Base-by-base conservation (phyloP, 169 alveolate genomes). In the Toxoplasma gondii region DNA sequence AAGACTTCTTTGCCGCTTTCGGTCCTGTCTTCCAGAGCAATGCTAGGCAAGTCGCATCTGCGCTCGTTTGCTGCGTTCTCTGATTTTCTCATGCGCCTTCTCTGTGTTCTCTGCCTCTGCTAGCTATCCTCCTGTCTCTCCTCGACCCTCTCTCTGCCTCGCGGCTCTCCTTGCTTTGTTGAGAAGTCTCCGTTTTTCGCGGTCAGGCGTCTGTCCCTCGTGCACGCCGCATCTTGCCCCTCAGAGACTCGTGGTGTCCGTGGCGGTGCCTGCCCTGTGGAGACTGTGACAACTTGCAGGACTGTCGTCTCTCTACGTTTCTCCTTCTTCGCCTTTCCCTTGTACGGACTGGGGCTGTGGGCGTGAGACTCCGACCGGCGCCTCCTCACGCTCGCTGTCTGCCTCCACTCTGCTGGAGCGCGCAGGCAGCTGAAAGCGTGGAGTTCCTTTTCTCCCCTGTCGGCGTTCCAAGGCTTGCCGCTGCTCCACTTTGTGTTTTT, bases 21-120 rank as follows among this genome's bases (percentile, higher is more conserved):
- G 96, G 96, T 12, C 97, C 98, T 1, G 98, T 97, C 41, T 98
- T 98, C 96, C 90, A 92, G 53, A 94, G 98, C 69, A 97, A 98
- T 94, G 93, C 98, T 54, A 93, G 96, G 92, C 97, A 97, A 94
- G 94, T 39, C 34, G 10, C 39, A 54, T 9, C 9, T 19, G 9
- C 87, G 43, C 29, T 80, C 16, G 34, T 17, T 64, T 83, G 74
- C 69, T 24, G 58, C 91, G 69, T 38, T 43, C 36, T 16, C 92
- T 54, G 69, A 41, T 7, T 19, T 29, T 5, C 34, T 39, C 67
- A 27, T 69, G 12, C 29, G 74, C 74, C 17, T 64, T 24, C 53
- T 41, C 87, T 9, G 54, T n/a, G 4, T 91, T 7, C 12, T 22
- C 74, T 24, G n/a, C 31, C n/a, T 22, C 12, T 38, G n/a, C 19